These are phyloP conservation scores for Neocucurbitaria cava DNA, from an alignment of 2,329 filamentous ascomycete species.

Conservation along the genomic window DNA sequence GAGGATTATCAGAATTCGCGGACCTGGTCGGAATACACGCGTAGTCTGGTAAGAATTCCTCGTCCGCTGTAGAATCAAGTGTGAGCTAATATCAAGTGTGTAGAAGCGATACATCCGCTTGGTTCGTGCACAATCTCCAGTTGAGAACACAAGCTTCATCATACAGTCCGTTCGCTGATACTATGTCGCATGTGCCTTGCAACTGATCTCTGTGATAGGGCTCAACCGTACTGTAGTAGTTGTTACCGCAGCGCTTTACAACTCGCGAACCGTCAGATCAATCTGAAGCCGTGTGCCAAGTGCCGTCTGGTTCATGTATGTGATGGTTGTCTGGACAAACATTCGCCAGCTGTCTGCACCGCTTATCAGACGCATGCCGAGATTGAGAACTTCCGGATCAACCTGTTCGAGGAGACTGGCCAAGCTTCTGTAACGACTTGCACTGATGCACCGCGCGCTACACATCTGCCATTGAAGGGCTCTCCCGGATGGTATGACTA, in stretches of 20 bases:
- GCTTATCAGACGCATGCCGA: slow-evolving; percentile 11
- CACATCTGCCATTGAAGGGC: slow-evolving; percentile 8
- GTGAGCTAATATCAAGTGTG: neutral
- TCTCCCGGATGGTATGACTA: slow-evolving; percentile 24
- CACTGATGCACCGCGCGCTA: slow-evolving; percentile 15
- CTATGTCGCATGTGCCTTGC: neutral
- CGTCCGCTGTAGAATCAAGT: neutral
- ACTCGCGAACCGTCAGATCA: slow-evolving; percentile 13
- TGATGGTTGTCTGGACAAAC: slow-evolving; percentile 10
- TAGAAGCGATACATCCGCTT: slow-evolving; percentile 16
- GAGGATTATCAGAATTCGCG: slow-evolving; percentile 17
- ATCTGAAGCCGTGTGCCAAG: slow-evolving; percentile 14
- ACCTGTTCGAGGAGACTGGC: slow-evolving; percentile 25
- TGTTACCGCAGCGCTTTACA: slow-evolving; percentile 23
- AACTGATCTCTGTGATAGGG: slow-evolving; percentile 6
- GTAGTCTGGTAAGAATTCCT: slow-evolving; percentile 8
- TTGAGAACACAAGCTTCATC: slow-evolving; percentile 11
- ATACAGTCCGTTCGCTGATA: slow-evolving; percentile 18
- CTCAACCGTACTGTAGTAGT: slow-evolving; percentile 21
- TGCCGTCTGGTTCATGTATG: slow-evolving; percentile 23
- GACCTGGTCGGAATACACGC: slow-evolving; percentile 20
- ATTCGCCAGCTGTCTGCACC: slow-evolving; percentile 14
- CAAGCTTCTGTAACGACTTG: slow-evolving; percentile 20
- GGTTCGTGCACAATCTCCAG: slow-evolving; percentile 9
- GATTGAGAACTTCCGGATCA: slow-evolving; percentile 23